phyloP scores from a whole-genome alignment of 78 protist genomes.

The Acrasis kona region DNA sequence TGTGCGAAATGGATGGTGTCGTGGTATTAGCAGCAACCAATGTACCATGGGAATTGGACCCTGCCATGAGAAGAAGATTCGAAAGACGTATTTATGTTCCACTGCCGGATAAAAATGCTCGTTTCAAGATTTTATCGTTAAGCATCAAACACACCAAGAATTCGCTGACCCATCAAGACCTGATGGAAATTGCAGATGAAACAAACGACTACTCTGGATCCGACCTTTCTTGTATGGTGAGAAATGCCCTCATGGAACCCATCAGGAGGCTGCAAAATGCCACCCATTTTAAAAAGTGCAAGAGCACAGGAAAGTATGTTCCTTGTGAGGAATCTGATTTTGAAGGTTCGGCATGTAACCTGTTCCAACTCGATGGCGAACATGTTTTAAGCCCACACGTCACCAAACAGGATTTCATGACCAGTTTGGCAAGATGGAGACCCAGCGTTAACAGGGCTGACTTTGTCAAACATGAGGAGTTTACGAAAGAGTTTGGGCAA shows the following conservation, averaged over 20 bases:
- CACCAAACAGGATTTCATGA: no score
- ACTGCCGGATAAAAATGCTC: not conserved
- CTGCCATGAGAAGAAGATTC: constrained; percentile 39
- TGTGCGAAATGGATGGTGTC: not conserved
- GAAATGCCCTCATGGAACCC: not conserved
- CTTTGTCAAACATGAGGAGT: no score
- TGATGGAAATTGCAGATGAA: not conserved
- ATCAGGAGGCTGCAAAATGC: not conserved
- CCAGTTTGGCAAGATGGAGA: no score
- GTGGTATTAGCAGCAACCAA: constrained; percentile 57
- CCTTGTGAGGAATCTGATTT: no score
- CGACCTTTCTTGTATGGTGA: not conserved
- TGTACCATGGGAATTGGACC: constrained; percentile 71
- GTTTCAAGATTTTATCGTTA: not conserved
- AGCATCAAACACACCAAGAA: not conserved
- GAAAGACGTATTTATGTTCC: constrained; percentile 27
- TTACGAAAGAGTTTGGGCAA: no score
- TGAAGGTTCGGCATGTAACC: no score
- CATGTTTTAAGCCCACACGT: no score
- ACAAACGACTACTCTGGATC: not conserved
- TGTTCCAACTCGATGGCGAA: no score
- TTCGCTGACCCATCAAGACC: not conserved
- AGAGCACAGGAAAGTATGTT: no score
- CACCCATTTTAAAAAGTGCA: not conserved
- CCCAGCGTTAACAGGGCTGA: no score